Conservation (phyloP, 495 filamentous ascomycete species). For the Hamigera avellanea region DNA sequence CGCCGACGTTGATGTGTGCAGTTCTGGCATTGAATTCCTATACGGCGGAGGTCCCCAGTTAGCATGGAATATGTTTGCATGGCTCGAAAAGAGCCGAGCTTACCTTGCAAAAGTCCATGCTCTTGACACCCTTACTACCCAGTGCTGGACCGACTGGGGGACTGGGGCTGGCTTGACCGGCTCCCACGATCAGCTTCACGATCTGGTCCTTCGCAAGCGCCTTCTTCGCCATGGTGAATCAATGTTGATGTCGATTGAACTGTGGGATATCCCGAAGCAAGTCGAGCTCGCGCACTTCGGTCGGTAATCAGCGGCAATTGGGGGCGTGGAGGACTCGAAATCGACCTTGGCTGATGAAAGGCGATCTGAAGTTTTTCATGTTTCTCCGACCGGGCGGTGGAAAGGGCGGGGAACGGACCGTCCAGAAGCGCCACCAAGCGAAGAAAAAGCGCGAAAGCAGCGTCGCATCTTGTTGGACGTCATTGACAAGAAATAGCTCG, state of each 20-base stretch:
- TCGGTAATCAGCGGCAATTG: too few relatives aligned
- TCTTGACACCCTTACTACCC: constrained; percentile 96
- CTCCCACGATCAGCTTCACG: constrained; percentile 96
- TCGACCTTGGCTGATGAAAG: too few relatives aligned
- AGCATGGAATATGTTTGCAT: not conserved
- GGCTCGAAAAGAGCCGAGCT: constrained; percentile 3
- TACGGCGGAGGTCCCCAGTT: not conserved
- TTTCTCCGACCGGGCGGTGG: not conserved
- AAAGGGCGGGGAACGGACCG: not conserved
- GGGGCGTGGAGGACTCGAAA: too few relatives aligned
- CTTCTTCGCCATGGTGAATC: constrained; percentile 66
- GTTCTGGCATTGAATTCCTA: constrained; percentile 98
- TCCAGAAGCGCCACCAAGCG: too few relatives aligned
- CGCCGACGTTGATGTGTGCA: constrained; percentile 68
- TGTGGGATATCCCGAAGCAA: too few relatives aligned
- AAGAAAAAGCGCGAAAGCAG: too few relatives aligned
- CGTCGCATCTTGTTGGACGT: too few relatives aligned
- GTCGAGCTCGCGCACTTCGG: too few relatives aligned
- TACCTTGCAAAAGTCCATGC: constrained; percentile 99
- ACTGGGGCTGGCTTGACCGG: constrained; percentile 90
- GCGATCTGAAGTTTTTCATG: constrained; percentile 1
- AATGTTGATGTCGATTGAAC: too few relatives aligned
- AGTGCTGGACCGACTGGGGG: constrained; percentile 96
- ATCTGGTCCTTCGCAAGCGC: constrained; percentile 65
- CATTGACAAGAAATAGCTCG: too few relatives aligned